Base-by-base conservation (phyloP, 805 yeast genomes). In the Candida vaughaniae region DNA sequence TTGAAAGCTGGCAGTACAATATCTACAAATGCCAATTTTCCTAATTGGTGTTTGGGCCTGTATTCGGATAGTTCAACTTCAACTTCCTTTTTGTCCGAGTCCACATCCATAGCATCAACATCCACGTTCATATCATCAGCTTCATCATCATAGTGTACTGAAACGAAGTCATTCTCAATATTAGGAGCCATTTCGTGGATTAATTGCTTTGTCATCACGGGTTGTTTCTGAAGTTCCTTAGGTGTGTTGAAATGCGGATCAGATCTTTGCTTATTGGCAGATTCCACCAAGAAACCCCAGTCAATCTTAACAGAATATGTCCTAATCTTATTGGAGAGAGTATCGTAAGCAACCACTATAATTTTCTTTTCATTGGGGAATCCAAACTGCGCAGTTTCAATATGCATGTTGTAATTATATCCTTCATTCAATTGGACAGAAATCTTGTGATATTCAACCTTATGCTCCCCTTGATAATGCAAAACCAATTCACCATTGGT, bases 381-480 rank as follows among this genome's bases (percentile, higher is more conserved):
- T 1, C 82, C 85, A 42, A 82, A 68, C 9, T 77, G 61, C 0
- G 81, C 70, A 4, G 53, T 29, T 3, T 37, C 32, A 6, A 47
- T 45, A 5, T 49, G 47, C 17, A 39, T 17, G 16, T 20, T 25
- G 25, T 40, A 38, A 12, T 20, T 29, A 17, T 30, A 41, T 3
- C 41, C 55, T 7, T 66, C 71, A 12, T 51, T 36, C 16, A 75
- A 46, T 7, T 41, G 39, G 3, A 52, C 31, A 3, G 63, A 40
- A 2, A 62, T 43, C 43, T 69, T 71, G 42, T 66, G 66, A 49
- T 78, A 82, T 41, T 80, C 85, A 15, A 78, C 69, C 31, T 77
- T 73, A 47, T 75, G 80, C 42, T 75, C 80, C 14, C 80, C 78
- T 53, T 82, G 91, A 51, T 75, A 82, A 65, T 80, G 79, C 19